These are phyloP conservation scores for Stromatinia cepivora DNA, from an alignment of 2,329 filamentous ascomycete species.

Conservation along the genomic window DNA sequence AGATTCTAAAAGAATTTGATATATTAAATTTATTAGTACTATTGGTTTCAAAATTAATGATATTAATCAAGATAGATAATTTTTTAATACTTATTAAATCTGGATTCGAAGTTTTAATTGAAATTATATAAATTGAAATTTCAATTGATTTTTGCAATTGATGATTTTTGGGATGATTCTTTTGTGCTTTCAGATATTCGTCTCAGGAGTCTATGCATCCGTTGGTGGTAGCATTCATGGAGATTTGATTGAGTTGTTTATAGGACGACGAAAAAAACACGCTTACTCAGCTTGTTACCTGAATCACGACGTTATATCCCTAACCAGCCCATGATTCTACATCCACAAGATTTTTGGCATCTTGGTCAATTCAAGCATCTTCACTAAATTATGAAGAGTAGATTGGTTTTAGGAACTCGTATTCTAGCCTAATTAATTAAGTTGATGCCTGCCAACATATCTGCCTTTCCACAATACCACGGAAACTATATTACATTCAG, in stretches of 20 bases:
- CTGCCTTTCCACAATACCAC: not conserved
- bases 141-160: too few relatives aligned
- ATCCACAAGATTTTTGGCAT: not conserved
- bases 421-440: slow-evolving; percentile 15
- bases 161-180: not conserved
- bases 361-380: too few relatives aligned
- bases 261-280: not conserved
- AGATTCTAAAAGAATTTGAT: too few relatives aligned
- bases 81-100: too few relatives aligned
- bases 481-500: slow-evolving; percentile 14
- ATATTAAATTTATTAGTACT: too few relatives aligned
- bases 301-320: too few relatives aligned
- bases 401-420: not conserved
- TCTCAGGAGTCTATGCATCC: not conserved
- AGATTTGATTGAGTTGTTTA: not conserved
- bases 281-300: not conserved
- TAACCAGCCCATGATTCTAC: not conserved
- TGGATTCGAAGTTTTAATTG: too few relatives aligned
- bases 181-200: not conserved
- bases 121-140: too few relatives aligned
- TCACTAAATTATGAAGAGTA: not conserved
- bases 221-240: not conserved
- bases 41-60: too few relatives aligned
- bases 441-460: not conserved
- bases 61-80: too few relatives aligned